Conservation (phyloP, 176 grass and related monocot species). For the Oryza nivara region DNA sequence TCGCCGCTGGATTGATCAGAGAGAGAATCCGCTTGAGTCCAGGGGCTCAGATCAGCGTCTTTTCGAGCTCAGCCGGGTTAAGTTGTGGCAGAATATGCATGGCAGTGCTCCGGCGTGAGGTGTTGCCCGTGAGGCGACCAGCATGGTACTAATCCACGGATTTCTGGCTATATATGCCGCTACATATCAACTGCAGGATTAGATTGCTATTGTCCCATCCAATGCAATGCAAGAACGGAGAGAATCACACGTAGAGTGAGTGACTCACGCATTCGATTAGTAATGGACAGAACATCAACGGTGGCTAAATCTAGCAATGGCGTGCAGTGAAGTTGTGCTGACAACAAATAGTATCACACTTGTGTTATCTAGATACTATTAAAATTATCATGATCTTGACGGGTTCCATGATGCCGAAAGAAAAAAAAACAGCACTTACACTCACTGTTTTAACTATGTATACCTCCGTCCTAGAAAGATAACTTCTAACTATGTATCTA, state of each 20-base stretch:
- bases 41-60: background rate
- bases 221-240: background rate
- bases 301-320: background rate
- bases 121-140: conserved; percentile 33
- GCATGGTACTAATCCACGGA: conserved; percentile 4
- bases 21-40: conserved; percentile 7
- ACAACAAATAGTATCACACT: too few relatives aligned
- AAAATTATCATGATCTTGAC: too few relatives aligned
- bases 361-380: too few relatives aligned
- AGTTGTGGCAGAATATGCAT: background rate
- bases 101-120: background rate
- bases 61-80: background rate
- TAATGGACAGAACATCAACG: background rate
- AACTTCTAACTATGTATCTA: too few relatives aligned
- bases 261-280: background rate
- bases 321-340: background rate
- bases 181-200: background rate
- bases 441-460: too few relatives aligned
- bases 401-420: too few relatives aligned
- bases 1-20: background rate
- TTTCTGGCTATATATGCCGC: background rate
- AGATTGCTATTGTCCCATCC: background rate
- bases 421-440: too few relatives aligned
- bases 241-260: background rate
- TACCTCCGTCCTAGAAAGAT: too few relatives aligned